These are phyloP conservation scores for Phascolomyces articulosus DNA, from an alignment of 371 early-diverging fungal species.

Conservation along the genomic window DNA sequence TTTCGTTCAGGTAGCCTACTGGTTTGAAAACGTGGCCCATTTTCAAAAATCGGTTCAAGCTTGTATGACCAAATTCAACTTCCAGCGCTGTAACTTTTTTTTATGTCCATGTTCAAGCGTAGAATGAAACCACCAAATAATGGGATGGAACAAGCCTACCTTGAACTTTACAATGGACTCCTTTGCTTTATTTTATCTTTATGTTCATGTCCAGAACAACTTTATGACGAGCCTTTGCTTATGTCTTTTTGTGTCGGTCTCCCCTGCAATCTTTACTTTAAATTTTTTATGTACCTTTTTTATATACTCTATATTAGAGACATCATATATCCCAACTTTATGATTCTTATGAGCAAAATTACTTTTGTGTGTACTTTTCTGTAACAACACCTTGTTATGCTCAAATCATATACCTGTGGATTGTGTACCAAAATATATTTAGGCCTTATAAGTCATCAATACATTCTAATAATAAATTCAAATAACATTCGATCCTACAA, in stretches of 20 bases:
- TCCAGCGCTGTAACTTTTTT: too few relatives aligned
- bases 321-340: background rate
- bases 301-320: background rate
- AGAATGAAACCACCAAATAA: too few relatives aligned
- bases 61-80: too few relatives aligned
- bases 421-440: background rate
- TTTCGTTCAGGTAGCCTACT: background rate
- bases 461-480: background rate
- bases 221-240: constrained; percentile 1
- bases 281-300: constrained; percentile 1
- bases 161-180: background rate
- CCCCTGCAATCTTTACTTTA: background rate
- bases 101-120: background rate
- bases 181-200: background rate
- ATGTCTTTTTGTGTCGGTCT: background rate
- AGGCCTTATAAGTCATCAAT: background rate
- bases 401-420: background rate
- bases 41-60: background rate
- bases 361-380: background rate
- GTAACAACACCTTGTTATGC: background rate
- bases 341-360: background rate
- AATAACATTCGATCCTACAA: background rate
- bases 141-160: too few relatives aligned
- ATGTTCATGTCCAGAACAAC: constrained; percentile 2
- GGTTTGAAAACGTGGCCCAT: background rate